Evolutionary conservation across 148 eudicot species (phyloP), one percentile per base, ranked within the genome.

Genomic region (Spergularia bocconei): DNA sequence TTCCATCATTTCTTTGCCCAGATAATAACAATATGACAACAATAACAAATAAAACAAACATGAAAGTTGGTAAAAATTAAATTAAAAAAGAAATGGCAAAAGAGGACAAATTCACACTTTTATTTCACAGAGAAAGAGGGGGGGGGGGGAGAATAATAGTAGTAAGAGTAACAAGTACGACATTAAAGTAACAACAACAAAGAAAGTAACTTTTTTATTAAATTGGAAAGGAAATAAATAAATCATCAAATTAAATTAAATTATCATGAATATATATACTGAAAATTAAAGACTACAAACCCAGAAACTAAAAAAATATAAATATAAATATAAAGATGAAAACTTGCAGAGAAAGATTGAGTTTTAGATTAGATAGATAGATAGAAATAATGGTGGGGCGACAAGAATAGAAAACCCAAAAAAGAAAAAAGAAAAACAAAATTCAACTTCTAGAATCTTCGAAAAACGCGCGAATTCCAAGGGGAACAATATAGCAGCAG

Each of bases 381-480:
- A 63, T 15, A 68, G 63, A 59, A 60, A 69, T 33, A 69, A 56
- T 77, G 74, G 79, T 77, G 79, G 79, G 79, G 69, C 61, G 75
- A 48, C 74, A 62, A 68, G 69, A 82, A 82, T 65, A 63, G 78
- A 77, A 76, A 82, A 44, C 25, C 52, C 3, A 23, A 41, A 4
- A 39, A n/a, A 33, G 82, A 87, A 86, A 85, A 82, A 63, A 69
- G 63, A 75, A 77, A 75, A 75, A 71, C 65, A 63, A 60, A 53
- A 77, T 76, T 60, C 66, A 71, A 15, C 29, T 80, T 79, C 82
- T 64, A 80, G 79, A 76, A 75, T 19, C 39, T 75, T 75, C 75
- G 15, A 48, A 63, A 81, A 75, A 71, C 33, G 84, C 91, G 89
- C 96, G 86, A 87, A 87, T 83, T 77, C 70, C 85, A 70, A 84